Evolutionary conservation across 306 rosid genomes (phyloP), one percentile per base, ranked within the genome.

Genomic region (Hippophae rhamnoides): DNA sequence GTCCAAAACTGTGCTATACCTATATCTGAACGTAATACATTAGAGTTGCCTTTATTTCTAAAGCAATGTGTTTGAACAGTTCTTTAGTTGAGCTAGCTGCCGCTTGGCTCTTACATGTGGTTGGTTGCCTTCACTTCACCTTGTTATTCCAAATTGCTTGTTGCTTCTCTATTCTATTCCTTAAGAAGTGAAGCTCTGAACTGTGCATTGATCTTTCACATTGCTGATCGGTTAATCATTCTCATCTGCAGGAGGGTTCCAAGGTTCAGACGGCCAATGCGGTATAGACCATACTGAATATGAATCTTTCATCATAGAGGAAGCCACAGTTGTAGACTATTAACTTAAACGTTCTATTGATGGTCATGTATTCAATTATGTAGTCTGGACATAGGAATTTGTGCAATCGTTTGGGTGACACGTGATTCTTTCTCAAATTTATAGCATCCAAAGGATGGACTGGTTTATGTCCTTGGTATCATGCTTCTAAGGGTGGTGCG

Each of bases 201-300:
- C 44, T 12, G n/a, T 25, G 41, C 48, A 54, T 41, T 14, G 9
- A 18, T 11, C 31, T 31, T 10, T 48, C 12, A 13, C 43, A 8
- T 43, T 52, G 56, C 51, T 13, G 55, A 10, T 9, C 12, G 47
- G 41, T 31, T 31, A 31, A 58, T 65, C 9, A 45, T 60, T 57
- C 69, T 66, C 49, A 55, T 56, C n/a, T 79, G 85, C 94, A 90
- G 97, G 78, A 84, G 97, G 78, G 79, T 81, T 69, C 94, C 97
- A 7, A 82, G 97, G 86, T 87, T 76, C 79, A 90, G 97, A 76
- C 79, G 96, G 74, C 95, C 97, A 7, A 84, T 81, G 53, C 76
- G 97, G 43, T 90, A 81, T 81, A 78, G 97, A 69, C 97, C 97
- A 46, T 90, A 85, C 73, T 90, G 80, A 78, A 57, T 72, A 71